Conservation (phyloP, 371 early-diverging fungal species). For the Mortierella sp. region DNA sequence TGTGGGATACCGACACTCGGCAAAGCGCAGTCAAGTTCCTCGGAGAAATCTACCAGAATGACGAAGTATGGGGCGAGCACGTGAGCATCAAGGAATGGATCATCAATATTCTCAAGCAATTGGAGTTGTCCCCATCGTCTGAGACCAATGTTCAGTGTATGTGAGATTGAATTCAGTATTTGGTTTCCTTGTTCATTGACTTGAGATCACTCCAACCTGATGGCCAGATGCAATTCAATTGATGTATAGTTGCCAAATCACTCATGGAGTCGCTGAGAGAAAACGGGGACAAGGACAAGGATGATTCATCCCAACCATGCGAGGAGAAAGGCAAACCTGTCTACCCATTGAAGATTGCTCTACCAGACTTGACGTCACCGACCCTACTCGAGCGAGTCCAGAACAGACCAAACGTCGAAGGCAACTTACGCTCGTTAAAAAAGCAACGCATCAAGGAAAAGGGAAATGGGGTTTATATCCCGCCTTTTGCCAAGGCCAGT, state of each 20-base stretch:
- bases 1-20: conserved; percentile 1
- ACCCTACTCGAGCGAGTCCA: not conserved
- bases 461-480: not conserved
- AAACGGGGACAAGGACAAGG: no score
- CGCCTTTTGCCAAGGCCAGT: not conserved
- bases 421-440: not conserved
- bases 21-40: not conserved
- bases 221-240: no score
- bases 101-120: not conserved
- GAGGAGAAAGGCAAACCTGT: not conserved
- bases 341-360: not conserved
- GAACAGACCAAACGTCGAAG: not conserved
- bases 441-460: not conserved
- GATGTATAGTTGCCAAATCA: no score
- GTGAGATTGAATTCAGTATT: no score
- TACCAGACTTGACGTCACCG: not conserved
- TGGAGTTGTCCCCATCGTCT: not conserved
- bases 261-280: no score
- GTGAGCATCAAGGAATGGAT: conserved; percentile 1
- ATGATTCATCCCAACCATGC: not conserved
- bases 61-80: not conserved
- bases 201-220: no score
- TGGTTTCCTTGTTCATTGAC: no score
- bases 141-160: no score
- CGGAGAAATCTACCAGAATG: not conserved